Percentiles rank a stretch among this genome's conserved stretches.
phyloP scores from a whole-genome alignment of 129 eudicot species.

The Helianthus tuberosus region DNA sequence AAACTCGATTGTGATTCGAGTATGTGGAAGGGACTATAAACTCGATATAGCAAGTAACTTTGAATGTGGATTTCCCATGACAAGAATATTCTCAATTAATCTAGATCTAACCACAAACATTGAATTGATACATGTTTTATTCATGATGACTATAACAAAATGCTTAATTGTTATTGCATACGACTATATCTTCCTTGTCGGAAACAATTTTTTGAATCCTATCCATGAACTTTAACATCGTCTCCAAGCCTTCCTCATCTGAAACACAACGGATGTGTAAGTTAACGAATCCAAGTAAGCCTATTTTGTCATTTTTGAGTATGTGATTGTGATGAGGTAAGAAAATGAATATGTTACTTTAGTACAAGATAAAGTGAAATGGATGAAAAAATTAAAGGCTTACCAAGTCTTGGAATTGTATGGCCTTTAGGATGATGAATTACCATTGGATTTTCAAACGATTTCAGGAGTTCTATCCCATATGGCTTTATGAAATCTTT shows the following conservation, averaged over 20 bases:
- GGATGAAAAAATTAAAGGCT: neutral
- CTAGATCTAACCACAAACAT: neutral
- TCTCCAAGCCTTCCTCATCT: constrained; percentile 60
- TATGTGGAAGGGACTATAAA: no score
- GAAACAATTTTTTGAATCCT: constrained; percentile 50
- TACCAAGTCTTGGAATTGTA: constrained; percentile 79
- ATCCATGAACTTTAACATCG: constrained; percentile 54
- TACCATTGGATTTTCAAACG: constrained; percentile 54
- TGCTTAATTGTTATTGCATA: neutral
- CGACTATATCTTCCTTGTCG: constrained; percentile 31
- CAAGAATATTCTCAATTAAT: neutral
- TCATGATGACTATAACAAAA: neutral
- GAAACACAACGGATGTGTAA: constrained; percentile 7
- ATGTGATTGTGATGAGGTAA: neutral
- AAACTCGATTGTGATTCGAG: no score
- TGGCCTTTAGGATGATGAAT: constrained; percentile 85
- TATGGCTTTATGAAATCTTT: constrained; percentile 60
- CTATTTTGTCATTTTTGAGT: neutral
- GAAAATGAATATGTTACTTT: neutral
- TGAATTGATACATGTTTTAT: neutral
- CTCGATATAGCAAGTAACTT: neutral
- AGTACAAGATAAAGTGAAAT: neutral
- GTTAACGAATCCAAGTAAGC: neutral
- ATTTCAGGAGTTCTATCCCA: constrained; percentile 57
- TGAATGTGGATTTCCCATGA: neutral